A percentile compares a stretch with the other conserved stretches of the same genome.
These are phyloP conservation scores for Centrapalus pauciflorus DNA, from an alignment of 129 eudicot genomes.

Conservation along the genomic window DNA sequence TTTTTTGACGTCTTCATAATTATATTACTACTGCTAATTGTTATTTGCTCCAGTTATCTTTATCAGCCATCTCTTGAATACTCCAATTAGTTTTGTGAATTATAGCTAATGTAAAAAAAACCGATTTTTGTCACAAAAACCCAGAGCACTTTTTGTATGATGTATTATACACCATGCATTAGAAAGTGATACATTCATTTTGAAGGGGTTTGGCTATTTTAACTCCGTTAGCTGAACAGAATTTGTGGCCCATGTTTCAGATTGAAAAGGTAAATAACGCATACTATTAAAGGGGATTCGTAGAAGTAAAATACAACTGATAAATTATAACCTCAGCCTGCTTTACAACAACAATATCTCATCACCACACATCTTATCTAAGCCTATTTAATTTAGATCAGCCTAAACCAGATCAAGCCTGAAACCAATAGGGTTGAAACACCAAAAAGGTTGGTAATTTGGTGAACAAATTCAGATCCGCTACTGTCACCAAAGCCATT, in stretches of 20 bases:
- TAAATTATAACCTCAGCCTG: constrained; percentile 20
- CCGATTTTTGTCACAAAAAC: too few species aligned
- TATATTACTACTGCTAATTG: too few species aligned
- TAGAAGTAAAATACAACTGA: constrained; percentile 20
- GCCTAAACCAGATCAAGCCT: constrained; percentile 16
- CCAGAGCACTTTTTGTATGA: too few species aligned
- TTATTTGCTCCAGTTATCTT: too few species aligned
- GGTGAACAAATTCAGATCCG: background rate
- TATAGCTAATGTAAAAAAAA: too few species aligned
- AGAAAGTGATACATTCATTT: background rate
- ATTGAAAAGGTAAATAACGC: background rate
- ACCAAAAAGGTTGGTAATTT: constrained; percentile 8
- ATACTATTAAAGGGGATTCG: constrained; percentile 10
- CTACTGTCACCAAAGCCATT: constrained; percentile 14
- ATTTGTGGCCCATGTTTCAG: background rate
- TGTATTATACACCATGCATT: too few species aligned
- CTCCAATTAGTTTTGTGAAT: too few species aligned
- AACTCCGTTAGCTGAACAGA: background rate
- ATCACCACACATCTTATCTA: constrained; percentile 12
- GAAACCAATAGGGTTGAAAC: constrained; percentile 8
- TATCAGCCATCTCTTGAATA: too few species aligned
- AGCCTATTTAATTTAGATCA: constrained; percentile 3
- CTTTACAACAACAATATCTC: constrained; percentile 28
- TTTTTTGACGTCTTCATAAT: too few species aligned
- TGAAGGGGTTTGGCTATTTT: background rate